Evolutionary conservation across 495 filamentous ascomycete species (phyloP), one percentile per base, ranked within the genome.

Genomic region (Penicillium paxilli): DNA sequence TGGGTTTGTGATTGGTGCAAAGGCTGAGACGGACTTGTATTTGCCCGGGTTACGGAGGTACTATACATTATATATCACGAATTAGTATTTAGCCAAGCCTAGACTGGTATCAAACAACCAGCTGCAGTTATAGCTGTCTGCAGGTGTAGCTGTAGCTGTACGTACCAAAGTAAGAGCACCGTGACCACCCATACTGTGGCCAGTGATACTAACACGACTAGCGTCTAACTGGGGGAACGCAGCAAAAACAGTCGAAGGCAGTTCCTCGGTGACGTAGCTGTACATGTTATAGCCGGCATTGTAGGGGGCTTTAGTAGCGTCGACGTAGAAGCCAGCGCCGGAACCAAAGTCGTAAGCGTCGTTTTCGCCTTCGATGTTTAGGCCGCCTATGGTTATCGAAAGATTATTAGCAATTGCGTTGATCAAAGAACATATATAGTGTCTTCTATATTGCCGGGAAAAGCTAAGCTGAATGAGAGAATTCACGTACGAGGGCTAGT

Each of bases 101-200:
- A n/a, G n/a, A n/a, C n/a, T n/a, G n/a, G n/a, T n/a, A n/a, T n/a
- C n/a, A n/a, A n/a, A n/a, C n/a, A n/a, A n/a, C n/a, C n/a, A n/a
- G n/a, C n/a, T n/a, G n/a, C n/a, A n/a, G n/a, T n/a, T n/a, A n/a
- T n/a, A n/a, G n/a, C n/a, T n/a, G n/a, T n/a, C n/a, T n/a, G n/a
- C n/a, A n/a, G n/a, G n/a, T n/a, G n/a, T n/a, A n/a, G 11, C 42
- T 30, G 47, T n/a, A 22, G 14, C 30, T 32, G 4, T 28, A 58
- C 49, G 45, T 64, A 86, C 83, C 60, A 97, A 71, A 46, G 91
- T 96, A 57, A 98, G 75, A 44, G 94, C 94, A 20, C 94, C 94
- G 71, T 98, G 94, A 0, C 94, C 94, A 60, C 94, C 94, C 94
- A 98, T 98, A 62, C 83, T 88, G 70, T 98, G 94, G 3, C 94